These are phyloP conservation scores for Dendrocalamus sinicus DNA, from an alignment of 176 grass and related monocot species.

Conservation along the genomic window DNA sequence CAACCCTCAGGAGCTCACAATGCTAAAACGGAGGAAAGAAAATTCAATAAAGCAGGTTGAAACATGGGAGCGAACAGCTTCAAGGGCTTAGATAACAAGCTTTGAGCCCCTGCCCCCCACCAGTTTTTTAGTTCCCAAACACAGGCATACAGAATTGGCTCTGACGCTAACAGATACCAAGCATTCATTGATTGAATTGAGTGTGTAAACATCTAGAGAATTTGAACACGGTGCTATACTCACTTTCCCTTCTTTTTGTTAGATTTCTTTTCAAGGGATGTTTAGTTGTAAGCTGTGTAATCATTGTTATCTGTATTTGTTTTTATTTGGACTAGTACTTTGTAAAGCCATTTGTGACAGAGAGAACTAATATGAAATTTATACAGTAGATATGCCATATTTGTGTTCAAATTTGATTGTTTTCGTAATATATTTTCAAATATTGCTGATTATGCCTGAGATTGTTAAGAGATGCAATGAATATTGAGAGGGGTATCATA, in stretches of 20 bases:
- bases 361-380: neutral
- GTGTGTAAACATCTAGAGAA: constrained; percentile 16
- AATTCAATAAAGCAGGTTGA: constrained; percentile 75
- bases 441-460: constrained; percentile 4
- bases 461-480: neutral
- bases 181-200: neutral
- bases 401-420: constrained; percentile 11
- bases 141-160: constrained; percentile 5
- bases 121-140: neutral
- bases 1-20: constrained; percentile 50
- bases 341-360: constrained; percentile 27
- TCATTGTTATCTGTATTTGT: constrained; percentile 5
- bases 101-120: neutral
- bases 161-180: neutral
- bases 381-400: constrained; percentile 11
- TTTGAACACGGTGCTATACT: neutral
- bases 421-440: neutral
- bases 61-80: constrained; percentile 59
- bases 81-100: constrained; percentile 9
- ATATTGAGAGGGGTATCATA: neutral
- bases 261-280: neutral
- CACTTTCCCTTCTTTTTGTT: neutral
- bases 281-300: neutral
- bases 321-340: neutral
- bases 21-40: constrained; percentile 54